Evolutionary conservation across 1,284 basidiomycete genomes (phyloP).

Genomic region (Microbotryum intermedium): DNA sequence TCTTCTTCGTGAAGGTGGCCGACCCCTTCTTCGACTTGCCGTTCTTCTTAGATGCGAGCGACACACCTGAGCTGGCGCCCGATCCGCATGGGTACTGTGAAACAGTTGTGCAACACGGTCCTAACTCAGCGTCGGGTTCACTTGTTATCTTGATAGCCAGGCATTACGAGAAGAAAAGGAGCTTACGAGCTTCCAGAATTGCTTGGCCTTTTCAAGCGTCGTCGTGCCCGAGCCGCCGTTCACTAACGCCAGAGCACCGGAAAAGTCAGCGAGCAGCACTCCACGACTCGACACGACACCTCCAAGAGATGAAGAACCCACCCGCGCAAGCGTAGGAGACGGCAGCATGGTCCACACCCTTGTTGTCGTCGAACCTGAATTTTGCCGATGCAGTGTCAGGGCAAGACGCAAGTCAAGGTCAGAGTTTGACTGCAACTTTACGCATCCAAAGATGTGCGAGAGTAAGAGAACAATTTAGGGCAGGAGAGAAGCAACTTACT

Average conservation of each 20-base stretch:
- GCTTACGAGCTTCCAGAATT: conserved; percentile 22
- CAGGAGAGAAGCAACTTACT: conserved; percentile 3
- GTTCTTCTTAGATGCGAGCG: background rate
- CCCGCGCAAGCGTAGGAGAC: conserved; percentile 23
- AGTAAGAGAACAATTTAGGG: no score
- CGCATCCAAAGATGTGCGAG: no score
- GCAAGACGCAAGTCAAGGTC: no score
- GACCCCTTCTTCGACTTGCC: background rate
- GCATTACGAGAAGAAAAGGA: background rate
- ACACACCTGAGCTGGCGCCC: background rate
- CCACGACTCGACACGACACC: no score
- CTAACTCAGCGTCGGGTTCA: background rate
- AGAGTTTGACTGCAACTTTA: no score
- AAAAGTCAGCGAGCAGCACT: no score
- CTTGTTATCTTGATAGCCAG: no score
- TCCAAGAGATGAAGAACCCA: background rate
- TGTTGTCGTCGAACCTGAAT: background rate
- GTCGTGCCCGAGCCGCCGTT: conserved; percentile 15
- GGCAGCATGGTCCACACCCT: conserved; percentile 19
- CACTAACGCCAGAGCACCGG: background rate
- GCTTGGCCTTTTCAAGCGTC: conserved; percentile 21
- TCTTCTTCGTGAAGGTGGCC: background rate
- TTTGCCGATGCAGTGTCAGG: no score
- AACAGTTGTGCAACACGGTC: background rate
- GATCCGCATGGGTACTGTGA: conserved; percentile 1